Conservation (phyloP, 129 eudicot species). For the Arctium minus region DNA sequence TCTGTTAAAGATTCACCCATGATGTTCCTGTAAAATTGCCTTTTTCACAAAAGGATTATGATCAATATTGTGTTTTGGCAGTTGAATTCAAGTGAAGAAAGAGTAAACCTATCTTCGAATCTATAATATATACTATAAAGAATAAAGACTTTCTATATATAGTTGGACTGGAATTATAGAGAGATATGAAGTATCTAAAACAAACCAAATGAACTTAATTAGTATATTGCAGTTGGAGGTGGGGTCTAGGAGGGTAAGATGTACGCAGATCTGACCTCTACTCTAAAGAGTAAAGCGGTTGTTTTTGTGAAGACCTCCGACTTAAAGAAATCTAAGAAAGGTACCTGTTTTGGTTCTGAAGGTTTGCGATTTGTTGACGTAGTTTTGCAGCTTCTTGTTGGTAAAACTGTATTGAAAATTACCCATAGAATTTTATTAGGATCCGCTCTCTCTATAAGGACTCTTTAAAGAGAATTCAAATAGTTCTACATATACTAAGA, state of each 20-base stretch:
- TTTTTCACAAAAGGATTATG: conserved; percentile 4
- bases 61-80: neutral
- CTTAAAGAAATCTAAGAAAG: neutral
- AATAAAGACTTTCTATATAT: no score
- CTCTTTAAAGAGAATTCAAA: neutral
- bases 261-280: neutral
- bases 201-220: neutral
- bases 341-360: conserved; percentile 82
- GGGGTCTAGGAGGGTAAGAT: neutral
- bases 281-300: neutral
- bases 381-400: conserved; percentile 85
- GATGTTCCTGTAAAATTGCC: conserved; percentile 64
- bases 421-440: neutral
- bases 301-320: neutral
- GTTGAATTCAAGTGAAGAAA: no score
- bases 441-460: neutral
- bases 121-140: no score
- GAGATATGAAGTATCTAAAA: neutral
- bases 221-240: neutral
- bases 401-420: conserved; percentile 53
- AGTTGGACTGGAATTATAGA: neutral
- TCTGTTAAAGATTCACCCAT: conserved; percentile 70
- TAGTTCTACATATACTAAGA: neutral
- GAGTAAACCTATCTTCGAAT: no score
- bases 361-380: conserved; percentile 65